Conservation (phyloP, 148 eudicot species). For the Rhododendron williamsianum region DNA sequence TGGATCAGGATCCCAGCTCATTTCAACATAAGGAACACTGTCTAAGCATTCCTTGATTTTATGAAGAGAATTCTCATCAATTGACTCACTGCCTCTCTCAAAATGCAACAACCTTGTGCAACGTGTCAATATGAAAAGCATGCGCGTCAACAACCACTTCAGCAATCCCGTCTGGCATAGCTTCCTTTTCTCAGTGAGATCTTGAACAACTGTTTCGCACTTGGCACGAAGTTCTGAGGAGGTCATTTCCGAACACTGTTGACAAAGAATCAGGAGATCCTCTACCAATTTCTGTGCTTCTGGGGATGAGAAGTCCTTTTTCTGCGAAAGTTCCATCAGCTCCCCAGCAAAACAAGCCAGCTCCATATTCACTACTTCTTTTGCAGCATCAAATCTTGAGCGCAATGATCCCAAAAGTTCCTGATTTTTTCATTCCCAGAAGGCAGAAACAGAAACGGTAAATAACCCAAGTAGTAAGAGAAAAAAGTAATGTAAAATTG, state of each 20-base stretch:
- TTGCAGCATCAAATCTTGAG: conserved; percentile 57
- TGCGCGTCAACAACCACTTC: conserved; percentile 52
- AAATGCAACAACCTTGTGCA: conserved; percentile 63
- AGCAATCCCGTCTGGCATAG: conserved; percentile 40
- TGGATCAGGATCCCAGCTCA: conserved; percentile 38
- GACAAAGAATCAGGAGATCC: conserved; percentile 42
- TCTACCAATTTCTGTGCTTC: conserved; percentile 37
- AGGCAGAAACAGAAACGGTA: neutral
- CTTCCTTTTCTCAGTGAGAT: conserved; percentile 49
- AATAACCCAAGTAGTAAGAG: neutral
- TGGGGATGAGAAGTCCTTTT: conserved; percentile 26
- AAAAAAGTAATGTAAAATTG: neutral
- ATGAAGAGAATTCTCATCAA: conserved; percentile 40
- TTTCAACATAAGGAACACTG: conserved; percentile 51
- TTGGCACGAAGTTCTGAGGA: conserved; percentile 38
- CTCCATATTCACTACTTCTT: conserved; percentile 48
- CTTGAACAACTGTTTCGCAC: conserved; percentile 59
- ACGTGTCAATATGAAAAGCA: conserved; percentile 63
- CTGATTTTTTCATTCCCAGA: conserved; percentile 24
- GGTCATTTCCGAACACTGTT: conserved; percentile 38
- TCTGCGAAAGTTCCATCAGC: conserved; percentile 32
- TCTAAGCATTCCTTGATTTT: conserved; percentile 44
- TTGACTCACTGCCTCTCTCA: conserved; percentile 47
- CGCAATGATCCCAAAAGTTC: conserved; percentile 52
- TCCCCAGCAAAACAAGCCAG: conserved; percentile 43